Evolutionary conservation across 345 rosid genomes (phyloP).

Genomic region (Rhodamnia argentea): DNA sequence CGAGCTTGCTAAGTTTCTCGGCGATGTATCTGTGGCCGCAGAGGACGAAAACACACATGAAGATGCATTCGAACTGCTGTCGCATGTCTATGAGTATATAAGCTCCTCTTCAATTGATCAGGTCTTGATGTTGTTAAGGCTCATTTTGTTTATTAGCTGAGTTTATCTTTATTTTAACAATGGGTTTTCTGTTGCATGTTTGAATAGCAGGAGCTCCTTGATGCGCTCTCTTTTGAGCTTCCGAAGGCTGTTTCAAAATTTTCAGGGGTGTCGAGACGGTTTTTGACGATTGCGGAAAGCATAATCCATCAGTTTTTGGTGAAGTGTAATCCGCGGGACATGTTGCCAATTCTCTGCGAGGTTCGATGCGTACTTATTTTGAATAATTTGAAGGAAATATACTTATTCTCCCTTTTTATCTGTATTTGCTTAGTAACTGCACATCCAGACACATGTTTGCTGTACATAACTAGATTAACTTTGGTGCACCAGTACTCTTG

Average conservation of each 20-base stretch:
- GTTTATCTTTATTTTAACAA: neutral
- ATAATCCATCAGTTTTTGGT: constrained; percentile 38
- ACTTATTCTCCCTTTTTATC: neutral
- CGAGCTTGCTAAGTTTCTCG: constrained; percentile 40
- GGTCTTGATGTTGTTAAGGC: constrained; percentile 18
- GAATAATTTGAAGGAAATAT: neutral
- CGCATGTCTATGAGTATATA: constrained; percentile 20
- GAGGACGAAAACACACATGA: constrained; percentile 18
- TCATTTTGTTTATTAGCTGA: neutral
- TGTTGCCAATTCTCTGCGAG: constrained; percentile 83
- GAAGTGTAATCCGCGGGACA: constrained; percentile 69
- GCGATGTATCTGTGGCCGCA: constrained; percentile 21
- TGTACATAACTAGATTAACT: neutral
- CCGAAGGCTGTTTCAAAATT: constrained; percentile 61
- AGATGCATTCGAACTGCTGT: constrained; percentile 33
- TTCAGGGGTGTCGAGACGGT: constrained; percentile 35
- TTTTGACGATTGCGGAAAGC: constrained; percentile 33
- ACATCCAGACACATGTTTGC: neutral
- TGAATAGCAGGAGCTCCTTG: constrained; percentile 40
- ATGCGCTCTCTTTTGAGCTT: constrained; percentile 65
- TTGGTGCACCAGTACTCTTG: neutral
- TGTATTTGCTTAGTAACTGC: neutral
- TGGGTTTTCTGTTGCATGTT: constrained; percentile 1
- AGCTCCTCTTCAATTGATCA: constrained; percentile 40
- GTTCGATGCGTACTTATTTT: constrained; percentile 12